These are phyloP conservation scores for Ogataea corticis DNA, from an alignment of 805 yeast species.

Conservation along the genomic window DNA sequence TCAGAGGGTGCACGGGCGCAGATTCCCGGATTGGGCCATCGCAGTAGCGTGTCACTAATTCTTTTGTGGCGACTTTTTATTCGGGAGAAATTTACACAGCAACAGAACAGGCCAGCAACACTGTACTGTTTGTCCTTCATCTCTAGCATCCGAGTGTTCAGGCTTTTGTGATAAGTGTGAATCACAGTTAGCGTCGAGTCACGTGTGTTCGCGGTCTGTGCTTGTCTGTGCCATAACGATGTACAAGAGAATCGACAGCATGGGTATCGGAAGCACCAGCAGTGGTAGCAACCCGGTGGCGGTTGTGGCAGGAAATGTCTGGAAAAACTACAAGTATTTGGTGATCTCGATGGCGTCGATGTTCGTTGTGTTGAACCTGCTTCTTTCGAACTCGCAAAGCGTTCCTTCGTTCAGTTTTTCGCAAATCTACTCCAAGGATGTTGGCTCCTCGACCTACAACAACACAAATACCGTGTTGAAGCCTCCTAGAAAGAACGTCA, in stretches of 20 bases:
- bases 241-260: slow-evolving; percentile 21
- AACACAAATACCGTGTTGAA: slow-evolving; percentile 12
- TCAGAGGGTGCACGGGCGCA: not conserved
- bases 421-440: slow-evolving; percentile 23
- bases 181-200: not conserved
- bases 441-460: slow-evolving; percentile 17
- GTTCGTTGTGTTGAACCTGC: slow-evolving; percentile 22
- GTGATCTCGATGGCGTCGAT: slow-evolving; percentile 23
- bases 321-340: slow-evolving; percentile 26
- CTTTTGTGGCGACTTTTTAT: slow-evolving; percentile 2
- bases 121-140: not conserved
- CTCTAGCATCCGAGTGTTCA: not conserved
- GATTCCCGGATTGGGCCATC: not conserved
- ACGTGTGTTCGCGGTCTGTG: not conserved
- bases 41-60: not conserved
- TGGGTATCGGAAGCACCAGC: slow-evolving; percentile 13
- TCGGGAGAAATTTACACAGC: not conserved
- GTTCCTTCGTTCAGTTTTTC: slow-evolving; percentile 16
- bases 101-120: not conserved
- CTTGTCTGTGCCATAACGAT: slow-evolving; percentile 5
- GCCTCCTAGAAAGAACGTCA: slow-evolving; percentile 30
- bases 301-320: slow-evolving; percentile 11
- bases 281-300: slow-evolving; percentile 5
- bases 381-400: slow-evolving; percentile 16
- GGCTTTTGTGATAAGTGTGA: not conserved